Conservation (phyloP, 257 asterid genomes). For the Rehmannia glutinosa region DNA sequence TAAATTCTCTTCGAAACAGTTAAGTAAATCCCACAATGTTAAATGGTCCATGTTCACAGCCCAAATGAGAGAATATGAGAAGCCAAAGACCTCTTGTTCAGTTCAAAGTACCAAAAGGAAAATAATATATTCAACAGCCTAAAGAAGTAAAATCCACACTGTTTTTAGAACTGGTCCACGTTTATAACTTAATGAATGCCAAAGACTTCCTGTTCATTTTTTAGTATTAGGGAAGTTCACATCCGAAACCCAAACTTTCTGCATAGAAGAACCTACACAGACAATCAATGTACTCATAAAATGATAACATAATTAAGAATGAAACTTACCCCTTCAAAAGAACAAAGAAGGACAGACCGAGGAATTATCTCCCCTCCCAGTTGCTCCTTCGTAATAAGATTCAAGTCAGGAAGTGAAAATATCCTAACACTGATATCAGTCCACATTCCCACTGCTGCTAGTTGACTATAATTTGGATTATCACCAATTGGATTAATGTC, state of each 20-base stretch:
- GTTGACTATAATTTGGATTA: slow-evolving; percentile 65
- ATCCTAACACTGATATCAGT: slow-evolving; percentile 78
- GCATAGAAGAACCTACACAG: neutral
- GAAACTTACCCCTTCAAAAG: slow-evolving; percentile 89
- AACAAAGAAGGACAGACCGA: slow-evolving; percentile 91
- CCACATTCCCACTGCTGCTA: slow-evolving; percentile 99
- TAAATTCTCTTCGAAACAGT: no score
- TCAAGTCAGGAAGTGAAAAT: slow-evolving; percentile 87
- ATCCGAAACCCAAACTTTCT: neutral
- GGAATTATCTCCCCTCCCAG: slow-evolving; percentile 99
- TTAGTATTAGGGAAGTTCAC: neutral
- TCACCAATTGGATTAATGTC: slow-evolving; percentile 95
- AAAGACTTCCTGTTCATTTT: no score
- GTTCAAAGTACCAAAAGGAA: no score
- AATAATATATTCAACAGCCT: no score
- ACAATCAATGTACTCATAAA: neutral
- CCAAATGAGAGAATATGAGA: no score
- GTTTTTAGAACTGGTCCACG: no score
- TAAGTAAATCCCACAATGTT: no score
- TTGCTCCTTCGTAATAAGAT: slow-evolving; percentile 75
- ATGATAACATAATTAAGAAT: slow-evolving; percentile 27
- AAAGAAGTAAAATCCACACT: no score
- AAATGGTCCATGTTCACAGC: no score
- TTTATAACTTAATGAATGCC: no score
- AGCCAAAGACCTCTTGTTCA: no score